phyloP scores from a whole-genome alignment of 345 rosid genomes.

The Linum lewisii region DNA sequence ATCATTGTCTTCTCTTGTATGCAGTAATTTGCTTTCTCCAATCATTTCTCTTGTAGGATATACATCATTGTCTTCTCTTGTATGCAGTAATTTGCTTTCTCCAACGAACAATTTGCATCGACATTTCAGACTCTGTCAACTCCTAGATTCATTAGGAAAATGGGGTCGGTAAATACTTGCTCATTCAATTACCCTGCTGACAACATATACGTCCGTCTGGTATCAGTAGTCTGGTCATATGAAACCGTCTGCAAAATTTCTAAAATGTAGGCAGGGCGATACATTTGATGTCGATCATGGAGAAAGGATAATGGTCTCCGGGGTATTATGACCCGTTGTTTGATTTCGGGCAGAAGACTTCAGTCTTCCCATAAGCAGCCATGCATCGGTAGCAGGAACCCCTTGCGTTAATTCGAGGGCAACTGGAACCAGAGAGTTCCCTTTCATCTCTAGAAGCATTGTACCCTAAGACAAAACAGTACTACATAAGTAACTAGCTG shows the following conservation, averaged over 20 bases:
- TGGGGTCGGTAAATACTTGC: too few species aligned
- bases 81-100: background rate
- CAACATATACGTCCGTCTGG: too few species aligned
- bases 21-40: background rate
- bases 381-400: constrained; percentile 53
- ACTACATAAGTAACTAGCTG: too few species aligned
- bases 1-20: background rate
- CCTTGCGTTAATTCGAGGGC: constrained; percentile 69
- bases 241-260: too few species aligned
- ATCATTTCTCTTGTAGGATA: background rate
- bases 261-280: too few species aligned
- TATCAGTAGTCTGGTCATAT: too few species aligned
- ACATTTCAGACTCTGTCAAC: background rate
- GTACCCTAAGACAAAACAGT: constrained; percentile 49
- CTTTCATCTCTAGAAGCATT: constrained; percentile 57
- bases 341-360: constrained; percentile 17
- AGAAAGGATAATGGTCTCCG: constrained; percentile 31
- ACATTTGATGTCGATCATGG: constrained; percentile 24
- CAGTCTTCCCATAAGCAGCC: constrained; percentile 63
- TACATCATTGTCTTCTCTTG: background rate
- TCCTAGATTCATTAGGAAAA: too few species aligned
- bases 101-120: background rate
- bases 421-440: constrained; percentile 46
- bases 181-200: too few species aligned
- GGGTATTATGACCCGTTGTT: constrained; percentile 12